A percentile compares a stretch with the other conserved stretches of the same genome.
Evolutionary conservation across 805 yeast species (phyloP).

Genomic region (Lachancea meyersii): DNA sequence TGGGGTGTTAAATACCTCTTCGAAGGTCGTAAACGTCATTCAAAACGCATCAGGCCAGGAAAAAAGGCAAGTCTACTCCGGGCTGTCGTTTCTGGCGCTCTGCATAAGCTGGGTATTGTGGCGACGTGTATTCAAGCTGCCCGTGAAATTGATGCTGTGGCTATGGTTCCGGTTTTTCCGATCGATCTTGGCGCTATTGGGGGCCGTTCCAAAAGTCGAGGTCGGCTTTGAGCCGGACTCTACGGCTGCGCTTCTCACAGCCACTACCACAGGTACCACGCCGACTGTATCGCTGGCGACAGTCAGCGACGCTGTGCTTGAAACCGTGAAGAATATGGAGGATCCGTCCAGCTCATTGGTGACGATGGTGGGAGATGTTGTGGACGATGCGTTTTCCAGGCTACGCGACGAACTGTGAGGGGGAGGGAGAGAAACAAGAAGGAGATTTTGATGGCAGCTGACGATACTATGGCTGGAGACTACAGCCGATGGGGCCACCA

Average conservation of each 20-base stretch:
- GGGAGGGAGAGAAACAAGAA: background rate
- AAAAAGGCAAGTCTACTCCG: conserved; percentile 30
- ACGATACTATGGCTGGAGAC: too few species aligned
- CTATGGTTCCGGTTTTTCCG: conserved; percentile 35
- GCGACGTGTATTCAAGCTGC: conserved; percentile 32
- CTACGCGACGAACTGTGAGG: conserved; percentile 10
- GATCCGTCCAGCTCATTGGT: background rate
- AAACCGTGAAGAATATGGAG: background rate
- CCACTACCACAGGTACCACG: background rate
- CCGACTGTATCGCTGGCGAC: background rate
- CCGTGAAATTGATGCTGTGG: conserved; percentile 30
- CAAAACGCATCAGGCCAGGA: conserved; percentile 31
- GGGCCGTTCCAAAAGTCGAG: conserved; percentile 16
- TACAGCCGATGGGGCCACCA: too few species aligned
- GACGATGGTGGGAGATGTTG: conserved; percentile 6
- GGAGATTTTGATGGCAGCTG: background rate
- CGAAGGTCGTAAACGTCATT: conserved; percentile 27
- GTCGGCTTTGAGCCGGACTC: background rate
- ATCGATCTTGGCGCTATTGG: conserved; percentile 24
- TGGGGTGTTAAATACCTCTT: conserved; percentile 25
- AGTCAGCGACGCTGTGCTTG: background rate
- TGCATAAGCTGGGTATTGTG: conserved; percentile 33
- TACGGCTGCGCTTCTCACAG: background rate
- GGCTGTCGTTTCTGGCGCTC: conserved; percentile 24
- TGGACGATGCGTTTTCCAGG: conserved; percentile 8